Evolutionary conservation across 1,284 basidiomycete genomes (phyloP), one percentile per base, ranked within the genome.

Genomic region (Sporisorium graminicola): DNA sequence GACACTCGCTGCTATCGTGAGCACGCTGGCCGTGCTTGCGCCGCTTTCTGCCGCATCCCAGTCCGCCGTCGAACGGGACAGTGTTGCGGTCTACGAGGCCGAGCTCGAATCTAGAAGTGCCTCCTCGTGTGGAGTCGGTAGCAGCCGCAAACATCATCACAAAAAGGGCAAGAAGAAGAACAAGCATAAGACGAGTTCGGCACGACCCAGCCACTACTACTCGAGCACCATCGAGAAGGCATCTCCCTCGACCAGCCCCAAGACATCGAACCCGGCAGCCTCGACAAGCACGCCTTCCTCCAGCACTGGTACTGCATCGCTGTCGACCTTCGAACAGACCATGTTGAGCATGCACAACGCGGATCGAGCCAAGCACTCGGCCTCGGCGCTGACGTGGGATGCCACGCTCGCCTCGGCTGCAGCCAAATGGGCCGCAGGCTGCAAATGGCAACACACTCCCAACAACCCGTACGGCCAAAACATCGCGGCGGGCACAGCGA

Each of bases 401-500:
- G 5, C 50, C 9, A 79, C 65, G 1, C 50, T 79, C 5, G 74
- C 74, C 14, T 44, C 59, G 3, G 63, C 69, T 5, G 73, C 77
- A 12, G 52, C 53, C 6, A 9, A n/a, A 1, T 69, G 69, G 65
- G 74, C 78, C 8, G 22, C 50, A 0, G 50, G 47, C 1, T 80
- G 78, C 59, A 43, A 65, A 22, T 80, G 53, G 47, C n/a, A 50
- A 20, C 78, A 80, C 58, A 75, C 72, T 0, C 69, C 74, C 52
- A 73, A 74, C 66, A 72, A 72, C 22, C 65, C 65, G 4, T 74
- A 78, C 54, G 78, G 78, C 22, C 72, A 80, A 33, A 80, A 80
- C 67, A 64, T 77, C 35, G 68, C 70, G 13, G 65, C 73, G 1
- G 65, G 67, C 22, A 74, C 68, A 1, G 61, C 44, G 2, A 13